Evolutionary conservation across 805 yeast genomes (phyloP).

Genomic region (Lipomyces yamadae): DNA sequence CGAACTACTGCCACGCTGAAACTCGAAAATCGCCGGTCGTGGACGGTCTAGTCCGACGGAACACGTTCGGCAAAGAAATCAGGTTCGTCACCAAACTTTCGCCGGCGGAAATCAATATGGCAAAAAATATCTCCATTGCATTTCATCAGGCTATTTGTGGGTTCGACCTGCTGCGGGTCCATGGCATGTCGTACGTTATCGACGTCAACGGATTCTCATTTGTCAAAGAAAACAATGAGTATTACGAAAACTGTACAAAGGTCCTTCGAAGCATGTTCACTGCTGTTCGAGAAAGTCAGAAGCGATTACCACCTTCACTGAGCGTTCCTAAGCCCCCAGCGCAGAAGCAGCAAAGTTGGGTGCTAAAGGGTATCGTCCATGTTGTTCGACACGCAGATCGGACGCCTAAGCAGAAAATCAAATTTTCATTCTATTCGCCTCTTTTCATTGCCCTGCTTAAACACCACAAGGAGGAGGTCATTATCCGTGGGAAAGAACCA

Average conservation of each 20-base stretch:
- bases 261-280: conserved; percentile 74
- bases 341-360: conserved; percentile 85
- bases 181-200: conserved; percentile 87
- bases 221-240: conserved; percentile 86
- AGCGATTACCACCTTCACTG: conserved; percentile 45
- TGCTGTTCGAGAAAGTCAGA: conserved; percentile 50
- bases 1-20: conserved; percentile 91
- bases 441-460: conserved; percentile 83
- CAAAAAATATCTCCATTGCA: conserved; percentile 69
- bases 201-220: conserved; percentile 98
- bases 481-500: conserved; percentile 87
- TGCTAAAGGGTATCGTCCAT: conserved; percentile 86
- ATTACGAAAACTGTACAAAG: conserved; percentile 81
- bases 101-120: conserved; percentile 78
- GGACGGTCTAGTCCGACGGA: conserved; percentile 97
- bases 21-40: conserved; percentile 98
- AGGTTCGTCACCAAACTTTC: conserved; percentile 83
- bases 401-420: conserved; percentile 97
- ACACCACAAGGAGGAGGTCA: conserved; percentile 95
- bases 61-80: conserved; percentile 96
- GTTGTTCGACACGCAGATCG: conserved; percentile 97
- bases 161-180: conserved; percentile 87
- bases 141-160: conserved; percentile 97
- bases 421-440: conserved; percentile 89
- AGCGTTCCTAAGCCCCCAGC: conserved; percentile 53